phyloP scores from a whole-genome alignment of 306 rosid genomes.

The Lupinus albus region DNA sequence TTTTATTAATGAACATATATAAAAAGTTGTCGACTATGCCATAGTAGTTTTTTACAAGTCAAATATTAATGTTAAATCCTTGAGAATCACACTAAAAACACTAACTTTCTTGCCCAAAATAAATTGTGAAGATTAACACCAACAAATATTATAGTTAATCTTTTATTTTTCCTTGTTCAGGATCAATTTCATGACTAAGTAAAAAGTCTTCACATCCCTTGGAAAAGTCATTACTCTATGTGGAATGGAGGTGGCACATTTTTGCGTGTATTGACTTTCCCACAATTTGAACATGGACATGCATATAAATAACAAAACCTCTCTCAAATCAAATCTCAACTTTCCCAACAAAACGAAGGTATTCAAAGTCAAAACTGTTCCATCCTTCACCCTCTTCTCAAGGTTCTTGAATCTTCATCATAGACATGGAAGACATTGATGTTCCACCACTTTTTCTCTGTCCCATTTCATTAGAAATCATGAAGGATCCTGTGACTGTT shows the following conservation, averaged over 20 bases:
- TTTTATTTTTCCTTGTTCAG: neutral
- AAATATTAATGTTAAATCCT: too few relatives aligned
- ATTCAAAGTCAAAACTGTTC: conserved; percentile 8
- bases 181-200: conserved; percentile 26
- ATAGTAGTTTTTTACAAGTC: too few relatives aligned
- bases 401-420: neutral
- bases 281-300: conserved; percentile 24
- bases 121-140: too few relatives aligned
- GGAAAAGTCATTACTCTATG: conserved; percentile 39
- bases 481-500: conserved; percentile 82
- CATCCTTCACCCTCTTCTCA: too few relatives aligned
- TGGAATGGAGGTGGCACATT: conserved; percentile 32
- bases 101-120: too few relatives aligned
- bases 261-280: conserved; percentile 59
- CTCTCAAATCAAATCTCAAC: neutral
- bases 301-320: conserved; percentile 36
- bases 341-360: neutral
- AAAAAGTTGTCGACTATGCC: too few relatives aligned
- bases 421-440: conserved; percentile 62
- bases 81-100: too few relatives aligned
- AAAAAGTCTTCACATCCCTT: conserved; percentile 43
- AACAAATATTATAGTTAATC: neutral
- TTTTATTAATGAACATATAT: too few relatives aligned
- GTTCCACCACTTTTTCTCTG: conserved; percentile 73
- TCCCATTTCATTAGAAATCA: conserved; percentile 83